Conservation (phyloP, 1,139 yeast genomes). For the Meyerozyma sp. region DNA sequence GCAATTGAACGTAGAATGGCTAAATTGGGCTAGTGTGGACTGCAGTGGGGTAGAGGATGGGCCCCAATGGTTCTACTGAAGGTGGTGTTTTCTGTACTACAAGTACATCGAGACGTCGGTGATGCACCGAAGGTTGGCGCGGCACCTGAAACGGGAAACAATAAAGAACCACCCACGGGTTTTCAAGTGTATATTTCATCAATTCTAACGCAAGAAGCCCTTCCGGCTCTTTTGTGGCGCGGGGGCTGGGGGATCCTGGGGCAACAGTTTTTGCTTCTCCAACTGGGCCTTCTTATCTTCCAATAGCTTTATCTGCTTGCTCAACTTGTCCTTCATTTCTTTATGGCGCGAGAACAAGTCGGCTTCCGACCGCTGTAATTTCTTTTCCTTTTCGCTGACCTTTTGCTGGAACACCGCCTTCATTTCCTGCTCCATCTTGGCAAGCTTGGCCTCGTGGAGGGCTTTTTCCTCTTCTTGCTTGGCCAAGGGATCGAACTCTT, state of each 20-base stretch:
- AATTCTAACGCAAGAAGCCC: slow-evolving; percentile 49
- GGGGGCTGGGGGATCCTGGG: slow-evolving; percentile 46
- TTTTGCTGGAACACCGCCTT: slow-evolving; percentile 94
- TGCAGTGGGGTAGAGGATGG: background rate
- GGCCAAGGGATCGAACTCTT: slow-evolving; percentile 88
- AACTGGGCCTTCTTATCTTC: slow-evolving; percentile 88
- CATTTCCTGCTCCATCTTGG: slow-evolving; percentile 96
- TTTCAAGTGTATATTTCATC: background rate
- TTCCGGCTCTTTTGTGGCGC: slow-evolving; percentile 48
- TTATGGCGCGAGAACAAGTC: slow-evolving; percentile 93
- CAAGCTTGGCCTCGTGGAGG: slow-evolving; percentile 87
- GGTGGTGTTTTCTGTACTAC: background rate
- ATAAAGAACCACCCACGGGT: too few species aligned
- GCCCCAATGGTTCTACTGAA: background rate
- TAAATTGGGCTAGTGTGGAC: background rate
- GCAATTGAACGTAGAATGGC: background rate
- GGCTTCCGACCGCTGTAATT: slow-evolving; percentile 94
- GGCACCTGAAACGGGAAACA: background rate
- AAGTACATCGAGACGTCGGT: background rate
- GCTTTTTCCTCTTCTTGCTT: slow-evolving; percentile 94
- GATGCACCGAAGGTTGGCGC: background rate
- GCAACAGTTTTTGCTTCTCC: slow-evolving; percentile 61
- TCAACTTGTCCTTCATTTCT: slow-evolving; percentile 92
- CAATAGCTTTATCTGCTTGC: slow-evolving; percentile 80
- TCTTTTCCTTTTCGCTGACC: slow-evolving; percentile 95